Base-by-base conservation (phyloP, 1,284 basidiomycete genomes). In the Papiliotrema nemorosa region DNA sequence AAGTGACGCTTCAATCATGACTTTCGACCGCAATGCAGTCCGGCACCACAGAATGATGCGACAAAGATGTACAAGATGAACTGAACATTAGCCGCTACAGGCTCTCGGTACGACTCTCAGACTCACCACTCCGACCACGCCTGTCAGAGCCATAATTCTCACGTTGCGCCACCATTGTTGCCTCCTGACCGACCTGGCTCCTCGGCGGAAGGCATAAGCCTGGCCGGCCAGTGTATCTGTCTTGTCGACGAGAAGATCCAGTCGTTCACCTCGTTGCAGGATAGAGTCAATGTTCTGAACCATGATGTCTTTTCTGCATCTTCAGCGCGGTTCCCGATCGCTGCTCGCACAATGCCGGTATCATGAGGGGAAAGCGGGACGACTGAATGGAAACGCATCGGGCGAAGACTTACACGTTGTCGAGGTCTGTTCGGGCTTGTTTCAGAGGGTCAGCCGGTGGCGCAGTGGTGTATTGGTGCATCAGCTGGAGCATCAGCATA, bases 161-260 rank as follows among this genome's bases (percentile, higher is more conserved):
- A 79, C 84, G 67, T 90, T 94, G 75, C 84, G 86, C 92, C 92
- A 98, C 90, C 94, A 97, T 87, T 97, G 94, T 70, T 93, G 85
- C 55, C 92, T 80, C 40, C 94, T 78, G 14, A 93, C 84, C 2
- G 81, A 84, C 34, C 91, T 81, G 5, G 93, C 92, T 2, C 94
- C 89, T 45, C 94, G 80, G 41, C 93, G 78, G 77, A 99, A 99
- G 2, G 91, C 91, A n/a, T 90, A 88, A 6, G 93, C 91, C 74
- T 98, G 93, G 25, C 85, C 86, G 2, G 90, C 89, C 81, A 97
- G 90, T 52, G 83, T 88, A 70, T 97, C 93, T 27, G 94, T 98
- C 80, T 97, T 93, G 79, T 97, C 91, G 39, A 98, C 88, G 37
- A 99, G 81, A 20, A 97, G 79, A 70, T 97, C 94, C 64, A 99